Evolutionary conservation across 2,329 filamentous ascomycete species (phyloP).

Genomic region (Neonectria ditissima): DNA sequence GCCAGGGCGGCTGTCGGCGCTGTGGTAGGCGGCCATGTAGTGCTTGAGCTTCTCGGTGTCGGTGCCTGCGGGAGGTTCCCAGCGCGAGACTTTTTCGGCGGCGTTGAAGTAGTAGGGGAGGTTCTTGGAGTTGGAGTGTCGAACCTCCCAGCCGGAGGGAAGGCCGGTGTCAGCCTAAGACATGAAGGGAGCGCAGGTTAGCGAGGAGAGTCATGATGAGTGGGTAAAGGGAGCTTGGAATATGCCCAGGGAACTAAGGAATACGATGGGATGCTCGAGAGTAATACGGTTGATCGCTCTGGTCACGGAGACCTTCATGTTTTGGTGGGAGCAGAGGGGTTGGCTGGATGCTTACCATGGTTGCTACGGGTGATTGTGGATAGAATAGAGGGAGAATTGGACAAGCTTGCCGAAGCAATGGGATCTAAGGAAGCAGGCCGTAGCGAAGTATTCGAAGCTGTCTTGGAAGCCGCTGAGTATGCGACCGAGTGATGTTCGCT

Average conservation of each 20-base stretch:
- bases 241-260: background rate
- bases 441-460: background rate
- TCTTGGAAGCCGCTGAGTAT: background rate
- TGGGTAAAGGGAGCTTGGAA: background rate
- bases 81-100: constrained; percentile 86
- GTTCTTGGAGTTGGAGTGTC: constrained; percentile 98
- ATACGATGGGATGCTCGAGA: background rate
- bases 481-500: constrained; percentile 15
- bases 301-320: background rate
- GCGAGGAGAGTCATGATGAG: background rate
- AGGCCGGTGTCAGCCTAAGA: constrained; percentile 79
- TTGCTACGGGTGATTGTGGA: constrained; percentile 19
- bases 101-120: constrained; percentile 99
- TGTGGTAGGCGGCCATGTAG: constrained; percentile 93
- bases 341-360: constrained; percentile 23
- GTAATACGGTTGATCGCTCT: constrained; percentile 2
- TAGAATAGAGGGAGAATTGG: constrained; percentile 1
- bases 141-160: constrained; percentile 91
- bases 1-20: constrained; percentile 58
- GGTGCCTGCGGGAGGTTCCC: constrained; percentile 91
- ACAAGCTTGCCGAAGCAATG: constrained; percentile 1
- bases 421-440: background rate
- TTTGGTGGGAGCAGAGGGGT: constrained; percentile 2
- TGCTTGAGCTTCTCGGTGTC: constrained; percentile 92
- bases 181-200: constrained; percentile 18